Conservation (phyloP, 306 rosid species). For the Senna siamea region DNA sequence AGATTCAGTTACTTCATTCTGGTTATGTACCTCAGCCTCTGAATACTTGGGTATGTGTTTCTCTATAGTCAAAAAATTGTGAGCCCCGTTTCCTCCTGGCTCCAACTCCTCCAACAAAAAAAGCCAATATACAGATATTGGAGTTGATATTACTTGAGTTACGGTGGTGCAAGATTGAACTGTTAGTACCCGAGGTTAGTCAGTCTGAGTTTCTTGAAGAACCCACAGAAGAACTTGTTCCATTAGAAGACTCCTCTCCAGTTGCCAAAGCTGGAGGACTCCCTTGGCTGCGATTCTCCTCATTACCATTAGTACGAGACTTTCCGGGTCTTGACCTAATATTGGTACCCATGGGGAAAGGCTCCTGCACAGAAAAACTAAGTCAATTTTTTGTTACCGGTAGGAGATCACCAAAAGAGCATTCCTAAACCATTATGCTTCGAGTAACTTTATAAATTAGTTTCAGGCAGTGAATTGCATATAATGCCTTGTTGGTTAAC, state of each 20-base stretch:
- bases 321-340: slow-evolving; percentile 72
- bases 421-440: slow-evolving; percentile 24
- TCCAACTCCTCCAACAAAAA: slow-evolving; percentile 44
- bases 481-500: neutral
- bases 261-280: slow-evolving; percentile 50
- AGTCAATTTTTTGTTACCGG: slow-evolving; percentile 19
- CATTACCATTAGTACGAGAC: slow-evolving; percentile 48
- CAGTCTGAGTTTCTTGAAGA: slow-evolving; percentile 48
- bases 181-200: slow-evolving; percentile 57
- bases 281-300: slow-evolving; percentile 60
- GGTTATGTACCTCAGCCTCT: slow-evolving; percentile 51
- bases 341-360: slow-evolving; percentile 79
- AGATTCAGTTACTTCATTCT: slow-evolving; percentile 48
- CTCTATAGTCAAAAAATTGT: slow-evolving; percentile 62
- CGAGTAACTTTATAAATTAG: neutral
- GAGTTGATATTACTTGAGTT: slow-evolving; percentile 43
- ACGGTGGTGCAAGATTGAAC: slow-evolving; percentile 39
- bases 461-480: slow-evolving; percentile 1
- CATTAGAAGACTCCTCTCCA: slow-evolving; percentile 65
- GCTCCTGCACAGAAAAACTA: slow-evolving; percentile 59
- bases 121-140: slow-evolving; percentile 48
- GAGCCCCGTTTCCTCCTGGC: slow-evolving; percentile 51
- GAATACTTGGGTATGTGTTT: slow-evolving; percentile 54
- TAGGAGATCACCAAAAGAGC: slow-evolving; percentile 25
- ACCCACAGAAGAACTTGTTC: slow-evolving; percentile 48